Conservation (phyloP, 441 rosid species). For the Populus trichocarpa region DNA sequence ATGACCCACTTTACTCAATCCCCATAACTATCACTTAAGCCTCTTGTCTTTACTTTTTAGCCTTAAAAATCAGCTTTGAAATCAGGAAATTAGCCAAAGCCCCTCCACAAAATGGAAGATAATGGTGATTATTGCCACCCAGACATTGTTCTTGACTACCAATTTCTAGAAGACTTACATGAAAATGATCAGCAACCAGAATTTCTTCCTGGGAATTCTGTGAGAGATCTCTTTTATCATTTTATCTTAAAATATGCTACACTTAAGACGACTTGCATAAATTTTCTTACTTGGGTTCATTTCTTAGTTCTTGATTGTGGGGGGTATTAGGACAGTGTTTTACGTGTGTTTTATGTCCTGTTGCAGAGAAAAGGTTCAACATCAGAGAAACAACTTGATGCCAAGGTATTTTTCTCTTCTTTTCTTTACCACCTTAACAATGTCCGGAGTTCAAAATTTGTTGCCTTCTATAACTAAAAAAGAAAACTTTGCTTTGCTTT, state of each 20-base stretch:
- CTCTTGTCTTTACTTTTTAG: slow-evolving; percentile 5
- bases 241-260: background rate
- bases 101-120: slow-evolving; percentile 21
- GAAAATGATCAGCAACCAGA: slow-evolving; percentile 16
- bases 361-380: slow-evolving; percentile 83
- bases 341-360: slow-evolving; percentile 28
- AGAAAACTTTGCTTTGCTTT: slow-evolving; percentile 1
- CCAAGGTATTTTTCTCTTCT: slow-evolving; percentile 58
- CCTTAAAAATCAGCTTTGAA: slow-evolving; percentile 23
- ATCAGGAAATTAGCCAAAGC: slow-evolving; percentile 1
- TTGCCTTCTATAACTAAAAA: background rate
- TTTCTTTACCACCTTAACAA: background rate
- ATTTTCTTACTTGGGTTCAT: background rate
- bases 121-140: slow-evolving; percentile 29
- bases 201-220: slow-evolving; percentile 24
- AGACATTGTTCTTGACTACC: slow-evolving; percentile 22
- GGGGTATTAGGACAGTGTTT: background rate
- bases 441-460: slow-evolving; percentile 9
- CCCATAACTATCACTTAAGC: slow-evolving; percentile 39
- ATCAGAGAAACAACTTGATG: slow-evolving; percentile 84
- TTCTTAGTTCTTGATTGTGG: background rate
- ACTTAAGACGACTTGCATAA: background rate
- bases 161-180: slow-evolving; percentile 18
- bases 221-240: slow-evolving; percentile 22
- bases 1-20: slow-evolving; percentile 39